Evolutionary conservation across 2,329 filamentous ascomycete species (phyloP), one percentile per base, ranked within the genome.

Genomic region (Chalaropsis thielavioides): DNA sequence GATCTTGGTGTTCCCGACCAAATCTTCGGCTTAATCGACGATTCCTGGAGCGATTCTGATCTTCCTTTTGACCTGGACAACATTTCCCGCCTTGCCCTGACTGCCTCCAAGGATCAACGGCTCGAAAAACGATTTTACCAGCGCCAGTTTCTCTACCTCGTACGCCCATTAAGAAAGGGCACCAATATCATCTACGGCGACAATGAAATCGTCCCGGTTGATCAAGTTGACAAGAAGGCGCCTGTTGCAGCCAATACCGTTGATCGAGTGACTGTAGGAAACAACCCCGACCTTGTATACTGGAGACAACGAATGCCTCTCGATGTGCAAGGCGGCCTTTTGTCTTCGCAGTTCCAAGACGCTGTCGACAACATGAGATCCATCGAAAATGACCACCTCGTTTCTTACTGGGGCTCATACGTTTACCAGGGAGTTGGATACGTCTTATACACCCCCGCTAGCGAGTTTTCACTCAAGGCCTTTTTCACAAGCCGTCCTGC

Each of bases 21-120:
- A 72, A 90, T 91, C 67, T 91, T 91, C 70, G 82, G 82, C 51
- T 78, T 89, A 63, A 83, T 90, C 66, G 87, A 91, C 73, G 84
- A 87, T 71, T 87, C 85, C 24, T 90, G 87, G 87, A 86, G 88
- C 69, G 88, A 92, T 70, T 80, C 83, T 63, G 88, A 92, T 74
- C 76, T 92, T 51, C 88, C 88, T 4, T 79, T 91, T 60, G 77
- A 83, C 3, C 76, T 82, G 63, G 84, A 88, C 62, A 82, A 87
- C 67, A 80, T 90, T 58, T 80, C 81, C 69, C 81, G 81, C 59
- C 79, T 90, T 19, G 78, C 80, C 38, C 76, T 90, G 54, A 83
- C 83, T 0, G 78, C 80, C 24, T 74, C 77, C 27, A 80, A 79
- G 61, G 82, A 89, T 71, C 81, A 84, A 66, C 81, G 79, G 64